phyloP scores from a whole-genome alignment of 2,329 filamentous ascomycete species.

The Sclerotinia glacialis region DNA sequence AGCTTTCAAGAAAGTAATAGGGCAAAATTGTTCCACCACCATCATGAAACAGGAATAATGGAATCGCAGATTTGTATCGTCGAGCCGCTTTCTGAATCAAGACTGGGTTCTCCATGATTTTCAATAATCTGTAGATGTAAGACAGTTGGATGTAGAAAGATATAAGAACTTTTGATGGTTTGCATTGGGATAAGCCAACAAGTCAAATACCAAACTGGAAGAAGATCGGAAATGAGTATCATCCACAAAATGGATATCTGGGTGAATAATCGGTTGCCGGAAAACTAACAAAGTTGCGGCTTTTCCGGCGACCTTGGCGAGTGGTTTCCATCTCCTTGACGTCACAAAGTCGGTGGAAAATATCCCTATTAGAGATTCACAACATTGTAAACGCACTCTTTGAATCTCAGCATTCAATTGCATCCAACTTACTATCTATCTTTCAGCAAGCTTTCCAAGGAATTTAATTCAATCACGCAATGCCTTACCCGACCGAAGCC shows the following conservation, averaged over 20 bases:
- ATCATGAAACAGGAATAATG: slow-evolving; percentile 16
- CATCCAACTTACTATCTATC: background rate
- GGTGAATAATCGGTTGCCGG: background rate
- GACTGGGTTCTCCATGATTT: slow-evolving; percentile 9
- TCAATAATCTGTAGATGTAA: background rate
- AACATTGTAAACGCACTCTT: background rate
- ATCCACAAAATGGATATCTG: background rate
- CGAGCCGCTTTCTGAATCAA: slow-evolving; percentile 10
- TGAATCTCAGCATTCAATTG: background rate
- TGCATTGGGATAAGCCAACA: background rate
- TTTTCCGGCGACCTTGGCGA: background rate
- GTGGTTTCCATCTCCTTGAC: background rate
- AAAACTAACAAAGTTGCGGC: background rate
- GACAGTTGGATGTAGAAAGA: background rate
- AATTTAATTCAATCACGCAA: background rate
- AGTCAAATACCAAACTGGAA: background rate
- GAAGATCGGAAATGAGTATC: background rate
- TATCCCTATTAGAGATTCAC: background rate
- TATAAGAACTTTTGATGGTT: too few species aligned
- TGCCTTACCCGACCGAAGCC: background rate
- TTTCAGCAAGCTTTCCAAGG: background rate
- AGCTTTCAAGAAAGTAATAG: slow-evolving; percentile 19
- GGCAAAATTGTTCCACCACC: slow-evolving; percentile 13
- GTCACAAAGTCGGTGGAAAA: background rate
- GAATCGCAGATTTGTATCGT: slow-evolving; percentile 14